These are phyloP conservation scores for Entomortierella lignicola DNA, from an alignment of 192 early-diverging fungal species.

Conservation along the genomic window DNA sequence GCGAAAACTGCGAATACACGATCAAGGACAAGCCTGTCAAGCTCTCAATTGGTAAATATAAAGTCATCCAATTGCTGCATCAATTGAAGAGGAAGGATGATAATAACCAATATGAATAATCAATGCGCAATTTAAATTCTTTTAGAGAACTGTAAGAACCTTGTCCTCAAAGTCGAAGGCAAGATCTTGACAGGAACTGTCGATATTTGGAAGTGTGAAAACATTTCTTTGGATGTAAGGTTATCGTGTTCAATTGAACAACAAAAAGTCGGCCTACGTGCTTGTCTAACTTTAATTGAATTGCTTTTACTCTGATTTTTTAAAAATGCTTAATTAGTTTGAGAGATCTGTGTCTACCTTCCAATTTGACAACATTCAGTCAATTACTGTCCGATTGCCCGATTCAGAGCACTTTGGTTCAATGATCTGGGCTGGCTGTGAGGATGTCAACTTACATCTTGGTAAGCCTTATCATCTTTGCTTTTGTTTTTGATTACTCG, in stretches of 20 bases:
- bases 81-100: no score
- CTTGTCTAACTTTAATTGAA: no score
- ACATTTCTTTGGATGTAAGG: conserved; percentile 28
- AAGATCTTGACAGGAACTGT: conserved; percentile 49
- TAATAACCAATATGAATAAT: no score
- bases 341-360: conserved; percentile 1
- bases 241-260: neutral
- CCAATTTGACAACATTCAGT: conserved; percentile 8
- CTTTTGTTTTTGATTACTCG: no score
- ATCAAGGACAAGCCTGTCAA: conserved; percentile 44
- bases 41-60: conserved; percentile 49
- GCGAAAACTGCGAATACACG: conserved; percentile 45
- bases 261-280: no score
- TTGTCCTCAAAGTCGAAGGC: conserved; percentile 32
- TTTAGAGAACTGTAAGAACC: conserved; percentile 49
- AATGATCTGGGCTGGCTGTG: conserved; percentile 47
- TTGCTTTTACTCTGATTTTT: no score
- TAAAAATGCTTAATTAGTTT: conserved; percentile 5
- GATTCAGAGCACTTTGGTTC: conserved; percentile 43
- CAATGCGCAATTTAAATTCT: no score
- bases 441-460: conserved; percentile 30
- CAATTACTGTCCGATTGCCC: conserved; percentile 32
- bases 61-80: no score
- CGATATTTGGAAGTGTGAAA: conserved; percentile 46
- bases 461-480: no score